These are phyloP conservation scores for Zopfochytrium polystomum DNA, from an alignment of 371 early-diverging fungal genomes.

Conservation along the genomic window DNA sequence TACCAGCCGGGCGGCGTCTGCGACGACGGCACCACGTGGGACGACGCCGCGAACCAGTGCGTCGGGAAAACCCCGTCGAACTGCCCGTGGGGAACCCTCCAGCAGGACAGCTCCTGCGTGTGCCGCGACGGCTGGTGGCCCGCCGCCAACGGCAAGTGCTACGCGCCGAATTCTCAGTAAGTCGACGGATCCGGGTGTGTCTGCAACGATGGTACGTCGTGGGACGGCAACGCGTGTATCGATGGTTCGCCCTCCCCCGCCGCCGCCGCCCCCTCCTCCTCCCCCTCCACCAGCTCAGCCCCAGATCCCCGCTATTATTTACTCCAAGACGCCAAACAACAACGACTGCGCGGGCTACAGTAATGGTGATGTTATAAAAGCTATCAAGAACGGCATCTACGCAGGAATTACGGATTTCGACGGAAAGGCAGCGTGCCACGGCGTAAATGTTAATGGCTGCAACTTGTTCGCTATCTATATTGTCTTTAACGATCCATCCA, in stretches of 20 bases:
- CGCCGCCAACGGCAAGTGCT: slow-evolving; percentile 2
- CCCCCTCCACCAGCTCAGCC: neutral
- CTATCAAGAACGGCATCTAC: neutral
- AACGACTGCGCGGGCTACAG: neutral
- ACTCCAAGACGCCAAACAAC: slow-evolving; percentile 2
- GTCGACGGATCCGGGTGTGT: slow-evolving; percentile 8
- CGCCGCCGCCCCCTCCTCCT: neutral
- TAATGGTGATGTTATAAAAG: slow-evolving; percentile 3
- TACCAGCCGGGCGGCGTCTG: slow-evolving; percentile 6
- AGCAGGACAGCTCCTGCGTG: neutral
- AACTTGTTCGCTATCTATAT: neutral
- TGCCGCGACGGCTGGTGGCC: slow-evolving; percentile 4
- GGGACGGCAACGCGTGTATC: neutral
- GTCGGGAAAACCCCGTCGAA: neutral
- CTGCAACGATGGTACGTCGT: slow-evolving; percentile 12
- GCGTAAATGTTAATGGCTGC: slow-evolving; percentile 4
- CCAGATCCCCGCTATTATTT: neutral
- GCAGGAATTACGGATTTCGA: neutral
- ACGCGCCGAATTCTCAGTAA: slow-evolving; percentile 2
- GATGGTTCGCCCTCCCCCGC: neutral
- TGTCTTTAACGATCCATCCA: neutral
- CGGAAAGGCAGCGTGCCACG: neutral
- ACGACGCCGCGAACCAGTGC: neutral
- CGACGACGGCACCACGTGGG: slow-evolving; percentile 10
- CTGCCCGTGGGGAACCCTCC: slow-evolving; percentile 6